A percentile compares a stretch with the other conserved stretches of the same genome.
Conservation (phyloP, 176 grass and related monocot species). For the Miscanthus lutarioriparius region DNA sequence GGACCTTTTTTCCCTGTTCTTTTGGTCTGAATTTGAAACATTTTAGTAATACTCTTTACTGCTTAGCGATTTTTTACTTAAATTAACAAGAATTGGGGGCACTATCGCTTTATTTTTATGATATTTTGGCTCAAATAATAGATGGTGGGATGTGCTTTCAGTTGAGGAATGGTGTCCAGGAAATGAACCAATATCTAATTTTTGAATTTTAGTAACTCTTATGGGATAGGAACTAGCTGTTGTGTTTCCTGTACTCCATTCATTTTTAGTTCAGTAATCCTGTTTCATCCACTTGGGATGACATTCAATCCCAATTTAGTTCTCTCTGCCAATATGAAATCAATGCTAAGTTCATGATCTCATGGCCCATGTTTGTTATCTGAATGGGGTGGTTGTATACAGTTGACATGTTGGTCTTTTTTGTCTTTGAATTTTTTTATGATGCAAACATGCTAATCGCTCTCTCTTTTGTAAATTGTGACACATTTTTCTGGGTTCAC, state of each 20-base stretch:
- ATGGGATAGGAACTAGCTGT: background rate
- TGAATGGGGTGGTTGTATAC: background rate
- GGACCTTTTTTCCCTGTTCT: background rate
- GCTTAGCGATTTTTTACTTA: background rate
- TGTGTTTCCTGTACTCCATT: background rate
- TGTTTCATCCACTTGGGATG: background rate
- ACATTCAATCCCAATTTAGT: background rate
- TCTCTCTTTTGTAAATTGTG: background rate
- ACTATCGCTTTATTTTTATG: background rate
- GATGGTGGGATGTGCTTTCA: background rate
- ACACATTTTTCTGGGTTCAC: background rate
- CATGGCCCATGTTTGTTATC: background rate
- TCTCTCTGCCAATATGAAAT: constrained; percentile 2
- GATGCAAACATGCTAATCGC: background rate
- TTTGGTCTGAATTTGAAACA: background rate
- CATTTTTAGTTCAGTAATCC: background rate
- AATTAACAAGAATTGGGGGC: background rate
- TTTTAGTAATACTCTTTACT: background rate
- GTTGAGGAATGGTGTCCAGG: background rate
- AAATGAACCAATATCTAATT: background rate
- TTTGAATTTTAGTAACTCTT: background rate
- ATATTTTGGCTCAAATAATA: background rate
- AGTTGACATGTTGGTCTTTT: background rate
- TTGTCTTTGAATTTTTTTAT: background rate
- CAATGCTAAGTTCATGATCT: background rate